phyloP scores from a whole-genome alignment of 169 alveolate species.

The Babesia bovis region DNA sequence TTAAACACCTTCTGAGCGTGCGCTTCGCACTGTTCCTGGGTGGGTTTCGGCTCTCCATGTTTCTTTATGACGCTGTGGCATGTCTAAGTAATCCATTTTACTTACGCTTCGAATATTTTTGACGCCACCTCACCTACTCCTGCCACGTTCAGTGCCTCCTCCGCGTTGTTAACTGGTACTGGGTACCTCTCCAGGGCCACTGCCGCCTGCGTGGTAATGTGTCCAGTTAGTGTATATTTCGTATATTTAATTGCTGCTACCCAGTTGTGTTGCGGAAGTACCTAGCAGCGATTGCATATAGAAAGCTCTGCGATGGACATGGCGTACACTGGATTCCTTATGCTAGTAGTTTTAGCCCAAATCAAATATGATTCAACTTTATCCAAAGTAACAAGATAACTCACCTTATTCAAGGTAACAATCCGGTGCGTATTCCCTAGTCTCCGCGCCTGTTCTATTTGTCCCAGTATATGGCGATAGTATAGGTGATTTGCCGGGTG shows the following conservation, averaged over 20 bases:
- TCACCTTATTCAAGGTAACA: slow-evolving; percentile 16
- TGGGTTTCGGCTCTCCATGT: neutral
- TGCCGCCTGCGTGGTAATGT: slow-evolving; percentile 41
- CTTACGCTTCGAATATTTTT: slow-evolving; percentile 37
- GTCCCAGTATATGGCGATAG: slow-evolving; percentile 37
- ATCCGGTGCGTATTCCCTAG: neutral
- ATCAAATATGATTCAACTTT: no score
- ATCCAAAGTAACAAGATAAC: no score
- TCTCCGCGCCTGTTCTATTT: slow-evolving; percentile 8
- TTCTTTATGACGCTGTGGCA: slow-evolving; percentile 15
- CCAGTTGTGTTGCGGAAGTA: no score
- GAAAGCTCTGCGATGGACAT: no score
- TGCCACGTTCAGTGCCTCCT: slow-evolving; percentile 61
- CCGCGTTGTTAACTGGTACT: slow-evolving; percentile 61
- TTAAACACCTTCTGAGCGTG: slow-evolving; percentile 14
- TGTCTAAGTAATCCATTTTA: neutral
- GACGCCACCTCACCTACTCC: slow-evolving; percentile 69
- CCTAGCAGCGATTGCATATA: no score
- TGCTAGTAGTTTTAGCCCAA: no score
- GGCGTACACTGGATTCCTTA: no score
- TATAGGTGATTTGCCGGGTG: slow-evolving; percentile 54
- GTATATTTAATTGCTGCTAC: no score
- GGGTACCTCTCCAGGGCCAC: slow-evolving; percentile 69
- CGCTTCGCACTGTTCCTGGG: neutral
- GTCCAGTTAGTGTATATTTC: no score